Conservation (phyloP, 768 basidiomycete genomes). For the Ephemerocybe angulata region DNA sequence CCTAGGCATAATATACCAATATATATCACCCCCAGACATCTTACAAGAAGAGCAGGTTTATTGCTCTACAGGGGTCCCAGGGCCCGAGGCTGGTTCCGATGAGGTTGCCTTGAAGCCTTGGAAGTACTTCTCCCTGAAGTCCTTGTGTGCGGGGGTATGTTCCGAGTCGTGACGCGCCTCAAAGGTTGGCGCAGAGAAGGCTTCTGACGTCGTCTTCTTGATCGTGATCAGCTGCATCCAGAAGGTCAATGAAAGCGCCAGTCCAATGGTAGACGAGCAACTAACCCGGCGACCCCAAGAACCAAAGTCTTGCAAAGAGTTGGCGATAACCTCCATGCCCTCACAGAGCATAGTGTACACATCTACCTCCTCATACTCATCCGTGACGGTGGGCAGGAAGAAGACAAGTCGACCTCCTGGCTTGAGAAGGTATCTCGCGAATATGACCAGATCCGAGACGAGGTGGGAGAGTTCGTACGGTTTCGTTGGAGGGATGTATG, state of each 20-base stretch:
- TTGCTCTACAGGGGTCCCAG: not conserved
- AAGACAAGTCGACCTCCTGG: conserved; percentile 90
- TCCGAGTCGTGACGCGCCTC: conserved; percentile 21
- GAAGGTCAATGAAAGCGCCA: not conserved
- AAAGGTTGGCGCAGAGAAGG: conserved; percentile 55
- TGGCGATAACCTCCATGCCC: conserved; percentile 85
- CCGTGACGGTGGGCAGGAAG: conserved; percentile 89
- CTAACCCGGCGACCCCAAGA: conserved; percentile 90
- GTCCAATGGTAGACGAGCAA: conserved; percentile 6
- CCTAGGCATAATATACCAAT: not conserved
- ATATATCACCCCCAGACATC: not conserved
- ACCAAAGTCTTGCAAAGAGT: conserved; percentile 90
- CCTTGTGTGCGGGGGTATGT: conserved; percentile 79
- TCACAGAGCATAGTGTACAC: conserved; percentile 72
- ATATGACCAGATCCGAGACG: conserved; percentile 72
- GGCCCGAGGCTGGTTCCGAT: not conserved
- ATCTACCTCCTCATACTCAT: conserved; percentile 88
- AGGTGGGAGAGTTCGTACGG: conserved; percentile 91
- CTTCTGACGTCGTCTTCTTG: conserved; percentile 53
- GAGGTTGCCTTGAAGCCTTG: conserved; percentile 56
- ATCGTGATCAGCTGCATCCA: conserved; percentile 82
- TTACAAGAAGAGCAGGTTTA: not conserved
- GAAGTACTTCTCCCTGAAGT: conserved; percentile 88
- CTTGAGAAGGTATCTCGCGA: conserved; percentile 80
- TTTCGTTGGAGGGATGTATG: conserved; percentile 85